Percentiles rank a stretch among this genome's conserved stretches.
phyloP scores from a whole-genome alignment of 768 basidiomycete genomes.

The Panellus pusillus region DNA sequence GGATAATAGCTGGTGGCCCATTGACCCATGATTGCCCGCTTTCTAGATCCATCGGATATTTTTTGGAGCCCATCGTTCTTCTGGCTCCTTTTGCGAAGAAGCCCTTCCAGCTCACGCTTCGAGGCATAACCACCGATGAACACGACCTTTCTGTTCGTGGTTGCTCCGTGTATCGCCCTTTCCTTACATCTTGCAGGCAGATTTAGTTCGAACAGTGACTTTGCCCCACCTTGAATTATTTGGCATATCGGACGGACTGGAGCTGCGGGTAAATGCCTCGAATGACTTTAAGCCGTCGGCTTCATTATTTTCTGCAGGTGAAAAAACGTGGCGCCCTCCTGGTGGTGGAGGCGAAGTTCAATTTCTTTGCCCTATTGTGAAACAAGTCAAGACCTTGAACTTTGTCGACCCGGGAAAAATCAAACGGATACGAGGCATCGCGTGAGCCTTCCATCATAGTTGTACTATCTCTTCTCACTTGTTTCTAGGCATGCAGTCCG shows the following conservation, averaged over 20 bases:
- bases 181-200: conserved; percentile 56
- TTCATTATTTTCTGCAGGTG: conserved; percentile 52
- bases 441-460: conserved; percentile 54
- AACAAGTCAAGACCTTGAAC: conserved; percentile 88
- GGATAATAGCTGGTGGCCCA: conserved; percentile 81
- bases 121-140: conserved; percentile 91
- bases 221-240: conserved; percentile 89
- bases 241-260: conserved; percentile 86
- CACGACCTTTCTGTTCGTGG: conserved; percentile 79
- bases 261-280: conserved; percentile 63
- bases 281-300: background rate
- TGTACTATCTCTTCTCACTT: conserved; percentile 4
- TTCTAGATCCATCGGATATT: conserved; percentile 91
- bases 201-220: conserved; percentile 86
- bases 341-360: conserved; percentile 91
- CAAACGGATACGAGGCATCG: conserved; percentile 91
- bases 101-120: conserved; percentile 75
- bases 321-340: conserved; percentile 92
- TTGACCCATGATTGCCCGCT: conserved; percentile 86
- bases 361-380: conserved; percentile 90
- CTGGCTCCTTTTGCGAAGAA: conserved; percentile 93
- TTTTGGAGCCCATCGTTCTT: conserved; percentile 86
- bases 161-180: background rate
- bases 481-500: conserved; percentile 84
- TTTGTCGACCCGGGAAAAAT: conserved; percentile 92